phyloP scores from a whole-genome alignment of 352 stramenopile species.

The Globisporangium spiculum region DNA sequence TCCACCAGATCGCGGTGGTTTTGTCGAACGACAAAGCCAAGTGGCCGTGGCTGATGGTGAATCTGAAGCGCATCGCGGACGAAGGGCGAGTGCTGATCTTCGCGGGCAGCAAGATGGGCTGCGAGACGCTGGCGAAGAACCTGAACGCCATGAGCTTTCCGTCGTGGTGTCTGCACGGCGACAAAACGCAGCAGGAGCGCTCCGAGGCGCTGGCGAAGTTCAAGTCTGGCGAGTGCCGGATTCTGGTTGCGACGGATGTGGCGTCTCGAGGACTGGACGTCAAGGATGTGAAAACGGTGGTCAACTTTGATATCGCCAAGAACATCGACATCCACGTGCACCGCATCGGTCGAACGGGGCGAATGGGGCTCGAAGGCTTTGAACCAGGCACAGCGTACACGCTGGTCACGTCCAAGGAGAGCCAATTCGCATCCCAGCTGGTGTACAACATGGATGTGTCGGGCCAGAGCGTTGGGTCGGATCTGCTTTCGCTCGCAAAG shows the following conservation, averaged over 20 bases:
- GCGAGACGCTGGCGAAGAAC: slow-evolving; percentile 80
- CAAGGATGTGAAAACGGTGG: slow-evolving; percentile 88
- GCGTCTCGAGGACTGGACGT: slow-evolving; percentile 85
- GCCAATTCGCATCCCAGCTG: slow-evolving; percentile 70
- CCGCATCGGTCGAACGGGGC: slow-evolving; percentile 84
- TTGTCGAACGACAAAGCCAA: slow-evolving; percentile 72
- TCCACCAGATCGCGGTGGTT: slow-evolving; percentile 78
- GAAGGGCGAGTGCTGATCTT: slow-evolving; percentile 87
- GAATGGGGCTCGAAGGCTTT: slow-evolving; percentile 81
- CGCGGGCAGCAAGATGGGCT: slow-evolving; percentile 79
- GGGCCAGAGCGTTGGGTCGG: slow-evolving; percentile 44
- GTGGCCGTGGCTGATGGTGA: slow-evolving; percentile 82
- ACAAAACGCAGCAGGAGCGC: slow-evolving; percentile 80
- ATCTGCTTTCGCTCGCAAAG: slow-evolving; percentile 60
- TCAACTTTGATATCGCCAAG: slow-evolving; percentile 91
- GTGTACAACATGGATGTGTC: slow-evolving; percentile 87
- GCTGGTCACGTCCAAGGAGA: slow-evolving; percentile 69
- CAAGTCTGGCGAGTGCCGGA: slow-evolving; percentile 48
- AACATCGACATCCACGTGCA: slow-evolving; percentile 91
- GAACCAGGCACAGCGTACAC: slow-evolving; percentile 82
- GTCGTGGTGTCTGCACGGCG: slow-evolving; percentile 65
- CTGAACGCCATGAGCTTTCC: slow-evolving; percentile 37
- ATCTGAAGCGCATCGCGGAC: slow-evolving; percentile 48
- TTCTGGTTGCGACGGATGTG: slow-evolving; percentile 88
- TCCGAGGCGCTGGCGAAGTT: slow-evolving; percentile 65